Conservation (phyloP, 2,329 filamentous ascomycete genomes). For the Mariannaea sp. region DNA sequence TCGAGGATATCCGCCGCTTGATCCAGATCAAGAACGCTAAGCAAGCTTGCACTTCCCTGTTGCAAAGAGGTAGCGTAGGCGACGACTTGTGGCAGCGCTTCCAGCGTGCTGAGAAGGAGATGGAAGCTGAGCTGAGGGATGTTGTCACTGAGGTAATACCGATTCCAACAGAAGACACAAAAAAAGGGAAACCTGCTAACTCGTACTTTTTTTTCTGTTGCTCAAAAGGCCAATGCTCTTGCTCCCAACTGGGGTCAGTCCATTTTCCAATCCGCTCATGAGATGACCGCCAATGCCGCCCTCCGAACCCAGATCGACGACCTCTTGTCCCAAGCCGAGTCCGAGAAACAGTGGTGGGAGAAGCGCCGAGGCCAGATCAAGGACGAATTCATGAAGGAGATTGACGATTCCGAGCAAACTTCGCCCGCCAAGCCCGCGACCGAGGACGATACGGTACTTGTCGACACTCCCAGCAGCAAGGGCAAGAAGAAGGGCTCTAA, state of each 20-base stretch:
- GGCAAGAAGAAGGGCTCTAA: conserved; percentile 65
- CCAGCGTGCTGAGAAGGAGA: conserved; percentile 90
- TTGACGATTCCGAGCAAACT: conserved; percentile 66
- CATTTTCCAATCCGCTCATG: conserved; percentile 97
- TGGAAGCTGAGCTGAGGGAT: conserved; percentile 93
- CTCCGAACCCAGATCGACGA: conserved; percentile 77
- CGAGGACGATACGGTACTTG: conserved; percentile 66
- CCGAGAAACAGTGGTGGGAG: conserved; percentile 93
- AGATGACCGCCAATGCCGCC: conserved; percentile 84
- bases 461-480: conserved; percentile 65
- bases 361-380: conserved; percentile 76
- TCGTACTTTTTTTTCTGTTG: not conserved
- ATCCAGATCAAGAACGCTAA: conserved; percentile 88
- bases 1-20: conserved; percentile 91
- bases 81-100: conserved; percentile 97
- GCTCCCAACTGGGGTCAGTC: conserved; percentile 86
- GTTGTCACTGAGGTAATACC: conserved; percentile 93
- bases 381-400: conserved; percentile 81
- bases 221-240: conserved; percentile 88
- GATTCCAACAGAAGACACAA: too few relatives aligned
- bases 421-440: conserved; percentile 46
- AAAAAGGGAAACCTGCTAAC: conserved; percentile 17
- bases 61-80: conserved; percentile 90
- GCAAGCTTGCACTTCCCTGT: conserved; percentile 78
- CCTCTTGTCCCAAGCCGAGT: conserved; percentile 70